Evolutionary conservation across 2,329 filamentous ascomycete species (phyloP).

Genomic region (Exophiala spinifera): DNA sequence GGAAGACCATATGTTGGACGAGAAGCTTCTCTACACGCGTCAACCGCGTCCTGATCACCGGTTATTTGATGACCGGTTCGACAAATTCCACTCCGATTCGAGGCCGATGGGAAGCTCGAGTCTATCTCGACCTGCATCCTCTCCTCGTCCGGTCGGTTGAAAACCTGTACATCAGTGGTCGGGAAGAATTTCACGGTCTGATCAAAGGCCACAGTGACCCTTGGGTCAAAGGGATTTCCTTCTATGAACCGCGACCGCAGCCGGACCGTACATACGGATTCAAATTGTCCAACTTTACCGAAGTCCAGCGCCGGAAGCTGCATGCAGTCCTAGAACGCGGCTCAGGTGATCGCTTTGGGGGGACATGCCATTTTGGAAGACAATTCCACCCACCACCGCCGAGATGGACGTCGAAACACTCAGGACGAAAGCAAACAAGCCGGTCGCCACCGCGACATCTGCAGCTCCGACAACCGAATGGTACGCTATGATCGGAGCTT

Average conservation of each 20-base stretch:
- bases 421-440: slow-evolving; percentile 59
- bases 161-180: background rate
- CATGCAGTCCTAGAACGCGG: no score
- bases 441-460: slow-evolving; percentile 57
- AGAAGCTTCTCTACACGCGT: background rate
- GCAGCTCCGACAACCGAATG: slow-evolving; percentile 48
- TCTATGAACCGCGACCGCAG: background rate
- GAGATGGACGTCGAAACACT: slow-evolving; percentile 57
- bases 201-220: background rate
- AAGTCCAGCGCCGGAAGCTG: no score
- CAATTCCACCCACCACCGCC: slow-evolving; percentile 56
- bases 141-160: background rate
- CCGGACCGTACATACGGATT: background rate
- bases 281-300: background rate
- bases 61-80: slow-evolving; percentile 9
- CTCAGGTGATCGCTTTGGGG: no score
- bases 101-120: background rate
- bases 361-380: slow-evolving; percentile 37
- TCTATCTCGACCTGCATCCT: background rate
- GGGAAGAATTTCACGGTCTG: background rate
- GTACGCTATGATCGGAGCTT: slow-evolving; percentile 54
- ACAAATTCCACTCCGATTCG: slow-evolving; percentile 2
- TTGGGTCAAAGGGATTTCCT: background rate
- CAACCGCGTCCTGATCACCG: slow-evolving; percentile 4
- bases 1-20: background rate